These are phyloP conservation scores for Sarocladiaceae sp. DNA, from an alignment of 2,329 filamentous ascomycete species.

Conservation along the genomic window DNA sequence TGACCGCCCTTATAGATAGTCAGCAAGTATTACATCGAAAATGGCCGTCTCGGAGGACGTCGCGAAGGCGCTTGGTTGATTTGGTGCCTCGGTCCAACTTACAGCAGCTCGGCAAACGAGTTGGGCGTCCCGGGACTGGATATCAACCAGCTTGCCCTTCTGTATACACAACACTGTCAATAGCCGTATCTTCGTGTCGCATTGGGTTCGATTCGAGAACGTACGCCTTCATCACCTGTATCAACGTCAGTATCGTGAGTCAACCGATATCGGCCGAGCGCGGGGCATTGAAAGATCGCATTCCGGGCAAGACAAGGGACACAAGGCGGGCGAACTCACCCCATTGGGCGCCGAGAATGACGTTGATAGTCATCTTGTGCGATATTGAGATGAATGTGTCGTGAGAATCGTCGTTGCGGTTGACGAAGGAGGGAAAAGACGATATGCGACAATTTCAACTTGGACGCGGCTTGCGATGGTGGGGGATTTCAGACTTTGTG, in stretches of 20 bases:
- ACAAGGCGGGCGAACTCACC: slow-evolving; percentile 22
- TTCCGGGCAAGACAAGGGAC: slow-evolving; percentile 13
- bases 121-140: slow-evolving; percentile 25
- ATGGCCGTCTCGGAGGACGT: slow-evolving; percentile 15
- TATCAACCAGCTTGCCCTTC: slow-evolving; percentile 34
- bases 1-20: slow-evolving; percentile 11
- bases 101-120: slow-evolving; percentile 29
- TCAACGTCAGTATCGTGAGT: slow-evolving; percentile 18
- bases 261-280: slow-evolving; percentile 17
- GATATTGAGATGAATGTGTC: slow-evolving; percentile 15
- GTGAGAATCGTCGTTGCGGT: slow-evolving; percentile 14
- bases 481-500: neutral
- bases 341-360: slow-evolving; percentile 34
- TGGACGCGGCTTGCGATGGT: neutral
- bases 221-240: slow-evolving; percentile 30
- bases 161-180: slow-evolving; percentile 17
- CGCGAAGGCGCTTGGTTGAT: slow-evolving; percentile 15
- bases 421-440: slow-evolving; percentile 11
- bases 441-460: neutral
- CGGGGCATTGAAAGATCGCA: slow-evolving; percentile 11
- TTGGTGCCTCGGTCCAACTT: slow-evolving; percentile 15
- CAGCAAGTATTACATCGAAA: slow-evolving; percentile 18
- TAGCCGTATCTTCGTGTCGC: slow-evolving; percentile 10
- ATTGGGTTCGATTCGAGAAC: slow-evolving; percentile 15
- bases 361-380: slow-evolving; percentile 23